A percentile compares a stretch with the other conserved stretches of the same genome.
phyloP scores from a whole-genome alignment of 257 asterid genomes.

The Schizonepeta tenuifolia region DNA sequence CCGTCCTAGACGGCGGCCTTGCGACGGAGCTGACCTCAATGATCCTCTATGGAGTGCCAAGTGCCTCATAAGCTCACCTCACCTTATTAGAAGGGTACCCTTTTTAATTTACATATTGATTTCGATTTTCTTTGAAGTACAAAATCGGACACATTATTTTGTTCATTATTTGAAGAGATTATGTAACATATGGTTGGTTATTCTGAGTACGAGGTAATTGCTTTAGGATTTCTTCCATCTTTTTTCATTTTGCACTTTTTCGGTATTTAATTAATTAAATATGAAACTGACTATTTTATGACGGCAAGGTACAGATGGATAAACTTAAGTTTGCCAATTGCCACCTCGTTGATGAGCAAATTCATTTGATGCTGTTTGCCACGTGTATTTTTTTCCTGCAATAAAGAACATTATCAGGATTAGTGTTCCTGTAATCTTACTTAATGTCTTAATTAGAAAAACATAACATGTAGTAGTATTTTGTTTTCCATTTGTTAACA shows the following conservation, averaged over 20 bases:
- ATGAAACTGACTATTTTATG: background rate
- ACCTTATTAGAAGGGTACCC: constrained; percentile 68
- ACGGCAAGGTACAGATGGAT: constrained; percentile 11
- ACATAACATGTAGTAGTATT: no score
- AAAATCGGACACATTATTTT: no score
- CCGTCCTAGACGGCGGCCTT: constrained; percentile 83
- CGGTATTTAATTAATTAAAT: background rate
- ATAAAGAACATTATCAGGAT: constrained; percentile 15
- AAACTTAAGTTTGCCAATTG: background rate
- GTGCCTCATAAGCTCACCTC: constrained; percentile 74
- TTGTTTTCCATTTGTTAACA: no score
- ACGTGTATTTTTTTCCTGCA: constrained; percentile 30
- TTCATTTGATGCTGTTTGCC: constrained; percentile 31
- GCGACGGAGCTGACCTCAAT: constrained; percentile 80
- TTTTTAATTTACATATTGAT: no score
- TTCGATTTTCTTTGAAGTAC: no score
- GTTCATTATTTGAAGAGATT: background rate
- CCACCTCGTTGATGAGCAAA: constrained; percentile 28
- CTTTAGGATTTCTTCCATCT: background rate
- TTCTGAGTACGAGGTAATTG: background rate
- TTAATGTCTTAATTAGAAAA: no score
- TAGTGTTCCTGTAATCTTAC: background rate
- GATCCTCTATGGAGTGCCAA: constrained; percentile 92
- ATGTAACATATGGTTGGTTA: background rate
- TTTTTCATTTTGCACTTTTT: background rate